These are phyloP conservation scores for Hymenotorrendiella dingleyae DNA, from an alignment of 2,329 filamentous ascomycete species.

Conservation along the genomic window DNA sequence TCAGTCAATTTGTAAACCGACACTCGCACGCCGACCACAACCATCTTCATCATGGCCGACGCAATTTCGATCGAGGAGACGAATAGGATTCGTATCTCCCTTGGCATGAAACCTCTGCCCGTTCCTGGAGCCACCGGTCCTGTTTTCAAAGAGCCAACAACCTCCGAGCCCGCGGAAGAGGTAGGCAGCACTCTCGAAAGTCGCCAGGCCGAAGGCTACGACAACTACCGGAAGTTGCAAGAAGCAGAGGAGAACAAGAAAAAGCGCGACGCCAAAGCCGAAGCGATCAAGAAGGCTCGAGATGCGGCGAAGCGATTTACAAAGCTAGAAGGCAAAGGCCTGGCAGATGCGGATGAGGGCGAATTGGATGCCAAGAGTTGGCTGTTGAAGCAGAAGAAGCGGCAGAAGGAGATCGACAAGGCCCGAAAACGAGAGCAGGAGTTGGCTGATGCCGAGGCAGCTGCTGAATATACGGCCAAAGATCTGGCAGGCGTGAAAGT, in stretches of 20 bases:
- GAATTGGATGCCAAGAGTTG: slow-evolving; percentile 75
- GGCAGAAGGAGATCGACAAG: slow-evolving; percentile 84
- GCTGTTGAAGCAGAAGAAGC: slow-evolving; percentile 85
- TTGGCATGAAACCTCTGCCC: slow-evolving; percentile 85
- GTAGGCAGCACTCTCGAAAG: slow-evolving; percentile 78
- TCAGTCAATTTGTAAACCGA: too few relatives aligned
- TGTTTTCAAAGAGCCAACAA: slow-evolving; percentile 44
- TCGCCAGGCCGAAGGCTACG: slow-evolving; percentile 64
- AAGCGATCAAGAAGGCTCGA: slow-evolving; percentile 78
- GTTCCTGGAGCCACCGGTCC: slow-evolving; percentile 65
- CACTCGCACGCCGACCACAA: not conserved
- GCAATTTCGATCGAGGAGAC: slow-evolving; percentile 82
- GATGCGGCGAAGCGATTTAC: slow-evolving; percentile 74
- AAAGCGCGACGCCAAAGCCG: slow-evolving; percentile 73
- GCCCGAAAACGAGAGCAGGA: slow-evolving; percentile 69
- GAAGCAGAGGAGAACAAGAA: slow-evolving; percentile 72
- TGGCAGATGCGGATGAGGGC: slow-evolving; percentile 68
- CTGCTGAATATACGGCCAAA: slow-evolving; percentile 73
- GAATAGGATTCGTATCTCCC: slow-evolving; percentile 81
- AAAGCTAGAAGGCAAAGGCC: slow-evolving; percentile 72
- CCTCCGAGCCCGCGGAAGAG: slow-evolving; percentile 52
- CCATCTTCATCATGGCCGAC: slow-evolving; percentile 37
- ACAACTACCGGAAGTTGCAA: slow-evolving; percentile 61
- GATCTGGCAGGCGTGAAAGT: slow-evolving; percentile 90
- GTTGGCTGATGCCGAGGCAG: slow-evolving; percentile 67